Conservation (phyloP, 2,329 filamentous ascomycete species). For the Macroventuria anomochaeta region DNA sequence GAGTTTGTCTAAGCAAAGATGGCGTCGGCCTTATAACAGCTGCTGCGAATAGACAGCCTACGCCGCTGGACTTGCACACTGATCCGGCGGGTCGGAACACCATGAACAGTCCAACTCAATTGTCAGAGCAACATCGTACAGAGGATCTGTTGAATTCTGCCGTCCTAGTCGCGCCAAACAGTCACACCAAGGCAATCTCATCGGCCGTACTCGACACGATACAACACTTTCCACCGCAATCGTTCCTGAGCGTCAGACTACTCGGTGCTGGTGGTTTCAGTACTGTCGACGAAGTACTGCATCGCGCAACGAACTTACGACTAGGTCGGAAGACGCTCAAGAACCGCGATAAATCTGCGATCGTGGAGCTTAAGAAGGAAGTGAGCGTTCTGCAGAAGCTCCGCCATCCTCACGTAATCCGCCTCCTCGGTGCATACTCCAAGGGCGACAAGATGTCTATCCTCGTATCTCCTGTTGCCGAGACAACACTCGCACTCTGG, state of each 20-base stretch:
- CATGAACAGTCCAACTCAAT: slow-evolving; percentile 5
- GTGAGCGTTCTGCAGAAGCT: slow-evolving; percentile 47
- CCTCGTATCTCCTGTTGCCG: slow-evolving; percentile 46
- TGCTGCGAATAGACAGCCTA: slow-evolving; percentile 1
- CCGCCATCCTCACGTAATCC: slow-evolving; percentile 49
- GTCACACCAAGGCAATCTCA: background rate
- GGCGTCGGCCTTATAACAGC: slow-evolving; percentile 10
- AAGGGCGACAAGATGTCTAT: slow-evolving; percentile 48
- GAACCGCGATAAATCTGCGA: slow-evolving; percentile 41
- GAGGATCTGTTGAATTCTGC: background rate
- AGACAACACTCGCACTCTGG: slow-evolving; percentile 46
- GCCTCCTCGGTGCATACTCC: slow-evolving; percentile 46
- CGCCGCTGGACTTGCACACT: background rate
- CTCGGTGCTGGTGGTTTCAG: slow-evolving; percentile 48
- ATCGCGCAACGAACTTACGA: slow-evolving; percentile 43
- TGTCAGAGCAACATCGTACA: background rate
- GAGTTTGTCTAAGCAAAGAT: slow-evolving; percentile 13
- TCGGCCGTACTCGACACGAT: slow-evolving; percentile 9
- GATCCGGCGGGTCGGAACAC: slow-evolving; percentile 13
- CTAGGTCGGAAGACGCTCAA: slow-evolving; percentile 48
- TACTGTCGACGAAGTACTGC: slow-evolving; percentile 48
- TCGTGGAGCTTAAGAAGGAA: slow-evolving; percentile 46
- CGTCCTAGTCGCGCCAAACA: background rate
- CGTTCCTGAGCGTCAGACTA: slow-evolving; percentile 46
- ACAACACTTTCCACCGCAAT: slow-evolving; percentile 22